Percentiles rank a stretch among this genome's conserved stretches.
Evolutionary conservation across 805 yeast species (phyloP).

Genomic region (Monosporozyma yasuniensis): DNA sequence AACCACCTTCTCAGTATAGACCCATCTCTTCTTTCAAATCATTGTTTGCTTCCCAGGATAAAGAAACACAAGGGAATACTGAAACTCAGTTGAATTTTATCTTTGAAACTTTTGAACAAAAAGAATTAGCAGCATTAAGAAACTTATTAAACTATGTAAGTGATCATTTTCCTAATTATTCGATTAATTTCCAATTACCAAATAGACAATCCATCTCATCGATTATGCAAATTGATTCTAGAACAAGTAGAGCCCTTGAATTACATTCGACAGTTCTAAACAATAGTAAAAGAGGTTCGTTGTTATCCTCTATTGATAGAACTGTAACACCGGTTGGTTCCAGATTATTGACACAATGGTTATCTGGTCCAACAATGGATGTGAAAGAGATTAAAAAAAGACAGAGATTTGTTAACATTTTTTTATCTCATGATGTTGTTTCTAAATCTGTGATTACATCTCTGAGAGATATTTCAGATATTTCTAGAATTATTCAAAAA

Average conservation of each 20-base stretch:
- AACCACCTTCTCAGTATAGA: constrained; percentile 34
- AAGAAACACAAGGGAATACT: constrained; percentile 12
- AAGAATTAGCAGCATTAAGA: constrained; percentile 54
- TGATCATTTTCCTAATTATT: constrained; percentile 62
- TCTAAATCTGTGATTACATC: constrained; percentile 29
- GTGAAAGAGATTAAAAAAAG: constrained; percentile 46
- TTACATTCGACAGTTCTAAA: constrained; percentile 51
- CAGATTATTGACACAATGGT: constrained; percentile 70
- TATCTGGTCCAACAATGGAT: constrained; percentile 68
- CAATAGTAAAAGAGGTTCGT: constrained; percentile 53
- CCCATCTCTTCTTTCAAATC: constrained; percentile 31
- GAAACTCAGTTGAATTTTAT: constrained; percentile 20
- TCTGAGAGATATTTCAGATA: constrained; percentile 44
- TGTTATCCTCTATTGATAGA: constrained; percentile 57
- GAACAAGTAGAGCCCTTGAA: constrained; percentile 72
- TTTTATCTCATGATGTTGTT: constrained; percentile 28
- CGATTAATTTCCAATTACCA: constrained; percentile 61
- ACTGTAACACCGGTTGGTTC: constrained; percentile 81
- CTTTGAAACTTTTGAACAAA: constrained; percentile 29
- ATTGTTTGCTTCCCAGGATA: constrained; percentile 29
- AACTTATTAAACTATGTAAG: constrained; percentile 58
- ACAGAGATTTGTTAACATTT: constrained; percentile 41
- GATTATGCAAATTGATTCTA: constrained; percentile 68
- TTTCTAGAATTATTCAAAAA: constrained; percentile 51
- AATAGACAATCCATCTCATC: constrained; percentile 41